Conservation (phyloP, 257 asterid species). For the Fraxinus pennsylvanica region DNA sequence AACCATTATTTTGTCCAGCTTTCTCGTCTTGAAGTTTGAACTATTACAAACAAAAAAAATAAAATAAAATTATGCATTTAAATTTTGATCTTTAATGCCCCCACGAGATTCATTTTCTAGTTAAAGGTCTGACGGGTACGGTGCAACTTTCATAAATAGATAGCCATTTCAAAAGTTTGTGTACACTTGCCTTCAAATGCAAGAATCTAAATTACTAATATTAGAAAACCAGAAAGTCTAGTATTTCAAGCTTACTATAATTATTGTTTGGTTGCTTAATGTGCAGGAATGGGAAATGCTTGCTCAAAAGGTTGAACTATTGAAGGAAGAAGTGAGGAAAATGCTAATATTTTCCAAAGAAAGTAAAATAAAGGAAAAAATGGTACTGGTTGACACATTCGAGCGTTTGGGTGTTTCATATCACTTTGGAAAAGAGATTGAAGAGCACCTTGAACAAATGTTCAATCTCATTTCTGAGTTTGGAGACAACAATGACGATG, state of each 20-base stretch:
- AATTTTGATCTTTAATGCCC: too few relatives aligned
- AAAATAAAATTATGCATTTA: too few relatives aligned
- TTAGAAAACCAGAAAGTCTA: too few relatives aligned
- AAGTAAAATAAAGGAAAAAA: constrained; percentile 11
- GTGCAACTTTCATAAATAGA: too few relatives aligned
- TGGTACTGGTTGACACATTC: constrained; percentile 23
- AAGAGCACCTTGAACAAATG: constrained; percentile 12
- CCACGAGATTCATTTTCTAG: too few relatives aligned
- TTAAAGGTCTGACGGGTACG: too few relatives aligned
- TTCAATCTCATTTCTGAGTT: background rate
- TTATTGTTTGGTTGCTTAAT: too few relatives aligned
- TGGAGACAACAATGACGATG: background rate
- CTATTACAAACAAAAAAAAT: too few relatives aligned
- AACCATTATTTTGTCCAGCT: too few relatives aligned
- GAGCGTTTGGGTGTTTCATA: constrained; percentile 39
- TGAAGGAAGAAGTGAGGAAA: constrained; percentile 23
- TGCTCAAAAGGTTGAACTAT: constrained; percentile 13
- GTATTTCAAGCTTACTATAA: background rate
- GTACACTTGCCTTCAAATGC: background rate
- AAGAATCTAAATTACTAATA: background rate
- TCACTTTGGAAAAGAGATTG: constrained; percentile 28
- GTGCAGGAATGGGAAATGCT: constrained; percentile 26
- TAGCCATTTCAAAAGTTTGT: too few relatives aligned
- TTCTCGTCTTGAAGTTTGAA: too few relatives aligned
- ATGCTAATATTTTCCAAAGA: constrained; percentile 10